Percentiles rank a stretch among this genome's conserved stretches.
phyloP scores from a whole-genome alignment of 2,329 filamentous ascomycete species.

The Epichloe baconii region DNA sequence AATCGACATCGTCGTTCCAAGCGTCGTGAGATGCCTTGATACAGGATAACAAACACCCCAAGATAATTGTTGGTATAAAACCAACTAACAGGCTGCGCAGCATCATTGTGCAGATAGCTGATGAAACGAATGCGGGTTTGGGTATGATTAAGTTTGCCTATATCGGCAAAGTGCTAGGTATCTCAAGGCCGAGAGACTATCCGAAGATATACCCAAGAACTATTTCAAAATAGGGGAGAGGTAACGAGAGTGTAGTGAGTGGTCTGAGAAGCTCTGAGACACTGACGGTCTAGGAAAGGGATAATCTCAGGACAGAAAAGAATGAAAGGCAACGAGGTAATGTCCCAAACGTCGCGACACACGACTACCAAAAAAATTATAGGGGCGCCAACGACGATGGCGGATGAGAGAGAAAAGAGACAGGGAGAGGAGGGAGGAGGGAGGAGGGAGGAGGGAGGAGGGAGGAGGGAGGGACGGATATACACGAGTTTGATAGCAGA shows the following conservation, averaged over 20 bases:
- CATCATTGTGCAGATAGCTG: not conserved
- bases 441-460: not conserved
- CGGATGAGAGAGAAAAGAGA: not conserved
- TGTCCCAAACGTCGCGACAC: conserved; percentile 1
- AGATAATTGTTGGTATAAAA: not conserved
- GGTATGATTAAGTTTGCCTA: not conserved
- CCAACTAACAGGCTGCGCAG: not conserved
- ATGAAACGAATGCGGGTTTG: not conserved
- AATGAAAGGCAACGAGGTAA: conserved; percentile 3
- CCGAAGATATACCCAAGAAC: conserved; percentile 2
- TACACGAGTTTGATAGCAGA: conserved; percentile 3
- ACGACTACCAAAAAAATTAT: conserved; percentile 1
- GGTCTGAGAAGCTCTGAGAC: not conserved
- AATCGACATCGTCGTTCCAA: not conserved
- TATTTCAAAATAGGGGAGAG: not conserved
- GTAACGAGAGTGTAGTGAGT: not conserved
- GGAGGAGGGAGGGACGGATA: not conserved
- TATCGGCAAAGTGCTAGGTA: not conserved
- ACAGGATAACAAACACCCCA: conserved; percentile 5
- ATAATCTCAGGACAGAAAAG: conserved; percentile 2
- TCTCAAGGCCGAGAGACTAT: not conserved
- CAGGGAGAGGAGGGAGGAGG: not conserved
- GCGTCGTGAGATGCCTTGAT: not conserved
- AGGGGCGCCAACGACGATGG: not conserved
- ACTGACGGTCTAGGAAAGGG: not conserved